phyloP scores from a whole-genome alignment of 2,329 filamentous ascomycete species.

The Trichoderma sp. region DNA sequence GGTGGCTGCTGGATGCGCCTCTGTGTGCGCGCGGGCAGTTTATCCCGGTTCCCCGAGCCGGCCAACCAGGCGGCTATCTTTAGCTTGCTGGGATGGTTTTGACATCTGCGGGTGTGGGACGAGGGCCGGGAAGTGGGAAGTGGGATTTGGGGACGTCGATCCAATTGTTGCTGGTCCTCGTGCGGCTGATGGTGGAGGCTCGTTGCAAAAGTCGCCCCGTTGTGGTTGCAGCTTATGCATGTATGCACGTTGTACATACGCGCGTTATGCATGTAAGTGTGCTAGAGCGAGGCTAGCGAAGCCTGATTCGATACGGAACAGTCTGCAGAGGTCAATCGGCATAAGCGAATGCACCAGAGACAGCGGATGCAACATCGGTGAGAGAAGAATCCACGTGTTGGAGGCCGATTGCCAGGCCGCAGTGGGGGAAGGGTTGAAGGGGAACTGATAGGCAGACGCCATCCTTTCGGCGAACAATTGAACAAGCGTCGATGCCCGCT shows the following conservation, averaged over 20 bases:
- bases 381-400: constrained; percentile 12
- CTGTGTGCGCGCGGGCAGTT: not conserved
- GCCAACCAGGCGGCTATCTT: constrained; percentile 13
- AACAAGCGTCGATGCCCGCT: not conserved
- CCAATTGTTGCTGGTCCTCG: not conserved
- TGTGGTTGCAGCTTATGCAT: not conserved
- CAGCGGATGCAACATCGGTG: constrained; percentile 17
- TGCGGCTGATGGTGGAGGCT: constrained; percentile 18
- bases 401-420: not conserved
- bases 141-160: constrained; percentile 11
- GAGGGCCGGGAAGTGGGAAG: constrained; percentile 17
- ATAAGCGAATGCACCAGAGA: constrained; percentile 12
- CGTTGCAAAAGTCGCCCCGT: not conserved
- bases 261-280: constrained; percentile 15
- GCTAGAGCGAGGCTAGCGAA: not conserved
- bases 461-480: not conserved
- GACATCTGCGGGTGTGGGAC: constrained; percentile 20
- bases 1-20: not conserved
- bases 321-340: not conserved
- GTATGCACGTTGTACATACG: not conserved
- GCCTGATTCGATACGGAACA: not conserved
- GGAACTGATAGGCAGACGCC: constrained; percentile 4
- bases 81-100: constrained; percentile 19
- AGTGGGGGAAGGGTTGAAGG: not conserved
- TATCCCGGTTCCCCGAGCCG: constrained; percentile 18